Percentiles rank a stretch among this genome's conserved stretches.
phyloP scores from a whole-genome alignment of 1,139 yeast genomes.

The Blastobotrys indianensis region DNA sequence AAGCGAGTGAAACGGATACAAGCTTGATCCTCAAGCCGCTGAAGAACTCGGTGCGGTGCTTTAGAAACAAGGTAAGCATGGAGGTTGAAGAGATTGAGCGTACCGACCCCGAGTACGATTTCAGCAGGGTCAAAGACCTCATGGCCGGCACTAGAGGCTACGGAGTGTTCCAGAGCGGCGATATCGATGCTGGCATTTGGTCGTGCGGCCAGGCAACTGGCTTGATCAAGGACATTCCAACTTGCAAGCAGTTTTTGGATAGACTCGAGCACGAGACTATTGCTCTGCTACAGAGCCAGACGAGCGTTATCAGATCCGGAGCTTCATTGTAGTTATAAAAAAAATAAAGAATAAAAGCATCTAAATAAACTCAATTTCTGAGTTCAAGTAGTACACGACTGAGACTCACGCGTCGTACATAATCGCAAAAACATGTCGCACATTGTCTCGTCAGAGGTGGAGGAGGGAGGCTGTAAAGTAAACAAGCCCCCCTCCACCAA shows the following conservation, averaged over 20 bases:
- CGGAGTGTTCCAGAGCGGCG: constrained; percentile 30
- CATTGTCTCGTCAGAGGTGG: no score
- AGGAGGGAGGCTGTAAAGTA: no score
- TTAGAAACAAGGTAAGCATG: constrained; percentile 27
- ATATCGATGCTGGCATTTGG: constrained; percentile 33
- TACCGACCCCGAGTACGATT: constrained; percentile 20
- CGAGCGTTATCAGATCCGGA: not conserved
- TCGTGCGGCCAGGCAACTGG: constrained; percentile 32
- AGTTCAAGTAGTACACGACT: not conserved
- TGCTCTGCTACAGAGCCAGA: constrained; percentile 9
- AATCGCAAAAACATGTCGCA: no score
- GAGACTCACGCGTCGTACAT: no score
- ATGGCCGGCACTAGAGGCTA: constrained; percentile 32
- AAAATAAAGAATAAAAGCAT: not conserved
- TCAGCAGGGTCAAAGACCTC: constrained; percentile 26
- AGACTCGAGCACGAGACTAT: constrained; percentile 24
- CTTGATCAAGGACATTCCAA: constrained; percentile 28
- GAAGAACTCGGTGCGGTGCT: constrained; percentile 32
- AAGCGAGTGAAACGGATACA: constrained; percentile 31
- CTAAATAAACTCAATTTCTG: not conserved
- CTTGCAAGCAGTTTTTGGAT: constrained; percentile 26
- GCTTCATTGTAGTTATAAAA: not conserved
- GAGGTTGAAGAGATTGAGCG: constrained; percentile 27
- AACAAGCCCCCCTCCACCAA: no score
- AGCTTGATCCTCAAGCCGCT: constrained; percentile 29